Conservation (phyloP, 805 yeast genomes). For the Candida xyloterini region DNA sequence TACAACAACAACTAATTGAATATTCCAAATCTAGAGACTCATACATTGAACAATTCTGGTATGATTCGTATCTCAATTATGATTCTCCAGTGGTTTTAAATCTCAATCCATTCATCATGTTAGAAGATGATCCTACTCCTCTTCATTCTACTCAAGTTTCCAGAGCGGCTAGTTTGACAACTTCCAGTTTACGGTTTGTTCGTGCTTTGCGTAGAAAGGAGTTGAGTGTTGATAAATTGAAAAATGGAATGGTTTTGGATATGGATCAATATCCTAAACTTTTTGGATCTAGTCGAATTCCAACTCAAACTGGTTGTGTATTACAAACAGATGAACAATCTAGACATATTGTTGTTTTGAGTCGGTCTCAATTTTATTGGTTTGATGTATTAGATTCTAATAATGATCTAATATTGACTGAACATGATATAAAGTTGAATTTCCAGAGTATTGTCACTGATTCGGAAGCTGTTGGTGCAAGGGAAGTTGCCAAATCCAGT, state of each 20-base stretch:
- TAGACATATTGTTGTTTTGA: conserved; percentile 76
- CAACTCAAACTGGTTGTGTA: conserved; percentile 77
- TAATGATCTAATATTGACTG: conserved; percentile 69
- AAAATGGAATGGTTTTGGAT: conserved; percentile 63
- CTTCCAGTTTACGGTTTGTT: conserved; percentile 74
- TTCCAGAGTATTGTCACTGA: conserved; percentile 75
- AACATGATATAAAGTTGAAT: conserved; percentile 71
- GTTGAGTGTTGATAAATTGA: conserved; percentile 65
- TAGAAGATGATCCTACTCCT: conserved; percentile 89
- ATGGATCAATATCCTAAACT: conserved; percentile 90
- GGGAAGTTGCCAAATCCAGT: conserved; percentile 69
- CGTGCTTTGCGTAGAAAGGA: conserved; percentile 75
- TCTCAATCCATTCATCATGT: conserved; percentile 82
- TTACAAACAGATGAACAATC: conserved; percentile 77
- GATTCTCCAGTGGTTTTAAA: conserved; percentile 91
- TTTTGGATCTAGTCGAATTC: conserved; percentile 86
- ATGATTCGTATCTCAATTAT: conserved; percentile 80
- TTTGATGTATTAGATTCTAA: conserved; percentile 81
- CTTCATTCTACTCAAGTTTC: conserved; percentile 62
- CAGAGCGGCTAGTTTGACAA: conserved; percentile 76
- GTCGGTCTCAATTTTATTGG: conserved; percentile 91
- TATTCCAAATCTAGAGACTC: conserved; percentile 66
- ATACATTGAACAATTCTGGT: conserved; percentile 94
- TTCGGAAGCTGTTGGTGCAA: conserved; percentile 49
- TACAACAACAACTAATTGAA: conserved; percentile 60